These are phyloP conservation scores for Sclerotinia minor DNA, from an alignment of 2,329 filamentous ascomycete genomes.

Conservation along the genomic window DNA sequence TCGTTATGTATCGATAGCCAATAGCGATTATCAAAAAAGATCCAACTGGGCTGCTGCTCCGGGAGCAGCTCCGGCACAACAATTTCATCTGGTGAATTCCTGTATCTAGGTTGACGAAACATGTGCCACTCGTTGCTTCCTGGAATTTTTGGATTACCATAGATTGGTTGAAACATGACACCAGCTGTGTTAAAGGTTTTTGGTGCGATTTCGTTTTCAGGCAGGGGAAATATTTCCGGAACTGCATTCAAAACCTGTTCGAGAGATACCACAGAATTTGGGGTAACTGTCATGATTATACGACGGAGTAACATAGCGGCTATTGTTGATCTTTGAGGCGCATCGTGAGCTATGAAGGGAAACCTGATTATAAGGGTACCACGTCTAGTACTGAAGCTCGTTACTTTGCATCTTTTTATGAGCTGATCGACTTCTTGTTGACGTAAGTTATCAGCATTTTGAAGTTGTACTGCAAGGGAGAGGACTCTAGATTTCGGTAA, in stretches of 20 bases:
- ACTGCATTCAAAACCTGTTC: constrained; percentile 45
- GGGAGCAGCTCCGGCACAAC: background rate
- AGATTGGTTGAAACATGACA: constrained; percentile 32
- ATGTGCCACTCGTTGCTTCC: constrained; percentile 30
- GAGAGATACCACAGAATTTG: constrained; percentile 47
- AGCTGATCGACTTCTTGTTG: constrained; percentile 53
- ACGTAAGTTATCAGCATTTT: constrained; percentile 48
- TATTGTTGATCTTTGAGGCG: constrained; percentile 31
- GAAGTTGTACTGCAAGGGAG: constrained; percentile 55
- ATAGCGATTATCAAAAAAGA: constrained; percentile 16
- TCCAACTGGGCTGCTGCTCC: too few relatives aligned
- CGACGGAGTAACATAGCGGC: constrained; percentile 50
- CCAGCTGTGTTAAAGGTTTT: constrained; percentile 28
- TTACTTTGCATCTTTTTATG: constrained; percentile 50
- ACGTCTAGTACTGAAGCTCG: constrained; percentile 36
- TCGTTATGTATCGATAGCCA: constrained; percentile 11
- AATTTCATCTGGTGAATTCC: constrained; percentile 40
- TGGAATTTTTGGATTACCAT: background rate
- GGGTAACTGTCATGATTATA: constrained; percentile 51
- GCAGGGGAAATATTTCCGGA: background rate
- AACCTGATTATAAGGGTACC: constrained; percentile 41
- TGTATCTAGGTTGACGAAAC: constrained; percentile 33
- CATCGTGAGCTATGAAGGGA: background rate
- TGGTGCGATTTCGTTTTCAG: background rate
- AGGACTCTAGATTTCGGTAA: constrained; percentile 67